These are phyloP conservation scores for Santalum album DNA, from an alignment of 164 flowering plant species.

Conservation along the genomic window DNA sequence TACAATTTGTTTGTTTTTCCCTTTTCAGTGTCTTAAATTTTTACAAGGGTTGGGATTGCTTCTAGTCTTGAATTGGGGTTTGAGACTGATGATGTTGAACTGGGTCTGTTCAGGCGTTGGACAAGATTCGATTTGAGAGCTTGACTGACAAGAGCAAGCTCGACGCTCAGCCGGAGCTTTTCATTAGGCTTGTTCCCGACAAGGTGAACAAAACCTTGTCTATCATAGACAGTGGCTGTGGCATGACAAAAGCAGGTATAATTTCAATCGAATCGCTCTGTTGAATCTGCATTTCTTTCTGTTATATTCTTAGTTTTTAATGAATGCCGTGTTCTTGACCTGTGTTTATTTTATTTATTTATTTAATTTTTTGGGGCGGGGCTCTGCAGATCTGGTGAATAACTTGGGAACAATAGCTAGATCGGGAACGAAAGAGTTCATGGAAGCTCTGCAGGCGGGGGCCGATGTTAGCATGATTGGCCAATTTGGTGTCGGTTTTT, in stretches of 20 bases:
- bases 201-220: constrained; percentile 34
- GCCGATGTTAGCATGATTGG: constrained; percentile 68
- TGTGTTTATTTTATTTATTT: neutral
- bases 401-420: constrained; percentile 57
- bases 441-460: constrained; percentile 51
- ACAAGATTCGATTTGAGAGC: constrained; percentile 40
- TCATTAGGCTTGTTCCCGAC: constrained; percentile 35
- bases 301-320: neutral
- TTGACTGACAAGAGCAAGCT: constrained; percentile 39
- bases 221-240: constrained; percentile 29
- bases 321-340: too few species aligned
- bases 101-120: constrained; percentile 16
- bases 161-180: constrained; percentile 38
- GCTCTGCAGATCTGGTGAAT: constrained; percentile 40
- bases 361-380: neutral
- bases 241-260: constrained; percentile 26
- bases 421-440: constrained; percentile 58
- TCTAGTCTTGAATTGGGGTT: neutral
- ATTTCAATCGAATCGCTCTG: too few species aligned
- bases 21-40: too few species aligned
- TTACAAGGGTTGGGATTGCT: too few species aligned
- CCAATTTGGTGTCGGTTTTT: constrained; percentile 46
- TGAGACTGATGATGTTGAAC: neutral
- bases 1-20: too few species aligned
- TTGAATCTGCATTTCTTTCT: neutral